These are phyloP conservation scores for Pseudopithomyces maydicus DNA, from an alignment of 2,329 filamentous ascomycete species.

Conservation along the genomic window DNA sequence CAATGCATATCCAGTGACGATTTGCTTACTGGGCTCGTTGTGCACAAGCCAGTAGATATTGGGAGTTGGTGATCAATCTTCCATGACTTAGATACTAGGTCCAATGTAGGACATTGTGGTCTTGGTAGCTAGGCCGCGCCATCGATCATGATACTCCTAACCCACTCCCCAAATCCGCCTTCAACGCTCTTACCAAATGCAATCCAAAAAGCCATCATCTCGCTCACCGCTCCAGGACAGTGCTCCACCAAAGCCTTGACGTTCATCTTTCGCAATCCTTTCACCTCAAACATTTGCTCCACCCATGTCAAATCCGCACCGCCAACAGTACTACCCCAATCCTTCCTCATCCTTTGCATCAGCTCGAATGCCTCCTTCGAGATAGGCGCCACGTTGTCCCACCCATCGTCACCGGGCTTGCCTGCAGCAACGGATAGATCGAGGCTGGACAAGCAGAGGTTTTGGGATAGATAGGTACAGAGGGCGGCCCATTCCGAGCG, in stretches of 20 bases:
- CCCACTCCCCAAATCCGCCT: conserved; percentile 59
- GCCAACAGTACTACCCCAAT: conserved; percentile 27
- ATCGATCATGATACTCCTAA: conserved; percentile 47
- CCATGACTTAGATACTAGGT: too few relatives aligned
- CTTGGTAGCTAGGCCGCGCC: background rate
- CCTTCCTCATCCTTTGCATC: conserved; percentile 31
- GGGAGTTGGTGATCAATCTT: too few relatives aligned
- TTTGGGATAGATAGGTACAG: conserved; percentile 48
- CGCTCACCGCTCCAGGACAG: conserved; percentile 58
- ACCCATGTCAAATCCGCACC: conserved; percentile 60
- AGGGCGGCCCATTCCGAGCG: conserved; percentile 60
- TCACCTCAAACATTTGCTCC: conserved; percentile 58
- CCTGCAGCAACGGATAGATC: conserved; percentile 62
- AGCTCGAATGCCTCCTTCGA: conserved; percentile 25
- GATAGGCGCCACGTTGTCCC: conserved; percentile 52
- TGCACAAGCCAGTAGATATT: too few relatives aligned
- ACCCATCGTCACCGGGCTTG: conserved; percentile 50
- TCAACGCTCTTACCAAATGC: conserved; percentile 66
- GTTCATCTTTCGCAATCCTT: conserved; percentile 56
- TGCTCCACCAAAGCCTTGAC: conserved; percentile 61
- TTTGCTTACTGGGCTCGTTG: too few relatives aligned
- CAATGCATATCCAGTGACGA: too few relatives aligned
- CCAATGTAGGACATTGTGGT: too few relatives aligned
- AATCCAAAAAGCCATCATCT: conserved; percentile 62
- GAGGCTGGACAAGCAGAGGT: conserved; percentile 19